phyloP scores from a whole-genome alignment of 768 basidiomycete genomes.

The Panaeolus cyanescens region DNA sequence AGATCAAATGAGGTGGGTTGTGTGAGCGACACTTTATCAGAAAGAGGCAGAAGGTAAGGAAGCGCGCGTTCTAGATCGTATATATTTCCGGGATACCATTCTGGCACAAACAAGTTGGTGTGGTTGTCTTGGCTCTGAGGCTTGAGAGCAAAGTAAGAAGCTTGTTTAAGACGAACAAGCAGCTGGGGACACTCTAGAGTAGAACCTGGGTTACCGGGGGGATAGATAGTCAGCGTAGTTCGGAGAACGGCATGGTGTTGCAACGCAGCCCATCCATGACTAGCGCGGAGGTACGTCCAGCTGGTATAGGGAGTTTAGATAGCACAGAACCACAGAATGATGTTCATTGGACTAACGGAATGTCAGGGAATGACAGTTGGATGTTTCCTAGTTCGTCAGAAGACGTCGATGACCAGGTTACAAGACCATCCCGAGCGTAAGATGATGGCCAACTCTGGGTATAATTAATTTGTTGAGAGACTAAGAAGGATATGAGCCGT shows the following conservation, averaged over 20 bases:
- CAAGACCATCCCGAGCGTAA: slow-evolving; percentile 59
- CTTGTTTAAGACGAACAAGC: slow-evolving; percentile 64
- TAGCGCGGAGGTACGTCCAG: slow-evolving; percentile 71
- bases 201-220: slow-evolving; percentile 30
- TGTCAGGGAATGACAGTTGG: slow-evolving; percentile 61
- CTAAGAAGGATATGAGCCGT: slow-evolving; percentile 30
- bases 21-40: slow-evolving; percentile 40
- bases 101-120: slow-evolving; percentile 26
- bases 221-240: slow-evolving; percentile 60
- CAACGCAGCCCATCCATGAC: slow-evolving; percentile 86
- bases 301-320: slow-evolving; percentile 32
- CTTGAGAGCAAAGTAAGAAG: slow-evolving; percentile 74
- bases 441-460: slow-evolving; percentile 63
- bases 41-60: slow-evolving; percentile 51
- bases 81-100: slow-evolving; percentile 89
- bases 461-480: slow-evolving; percentile 53
- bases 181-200: slow-evolving; percentile 42
- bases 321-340: not conserved
- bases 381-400: slow-evolving; percentile 49
- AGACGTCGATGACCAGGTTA: slow-evolving; percentile 56
- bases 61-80: slow-evolving; percentile 64
- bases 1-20: slow-evolving; percentile 61
- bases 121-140: slow-evolving; percentile 32
- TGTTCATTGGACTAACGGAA: slow-evolving; percentile 42
- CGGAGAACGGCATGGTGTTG: slow-evolving; percentile 79